Percentiles rank a stretch among this genome's conserved stretches.
Conservation (phyloP, 164 flowering plant species). For the Tinospora cordifolia region DNA sequence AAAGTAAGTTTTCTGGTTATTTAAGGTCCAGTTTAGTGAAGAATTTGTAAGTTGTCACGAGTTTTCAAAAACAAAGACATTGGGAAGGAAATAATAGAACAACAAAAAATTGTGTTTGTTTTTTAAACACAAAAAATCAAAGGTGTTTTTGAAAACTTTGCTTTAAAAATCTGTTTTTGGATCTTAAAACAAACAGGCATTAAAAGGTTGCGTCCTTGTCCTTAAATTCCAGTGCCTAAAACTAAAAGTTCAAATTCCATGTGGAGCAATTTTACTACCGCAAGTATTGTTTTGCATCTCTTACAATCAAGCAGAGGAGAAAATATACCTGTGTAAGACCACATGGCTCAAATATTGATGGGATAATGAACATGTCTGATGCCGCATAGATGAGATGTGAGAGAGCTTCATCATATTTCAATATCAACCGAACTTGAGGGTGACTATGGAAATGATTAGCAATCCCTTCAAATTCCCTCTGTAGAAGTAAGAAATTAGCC, state of each 20-base stretch:
- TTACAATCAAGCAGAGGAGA: neutral
- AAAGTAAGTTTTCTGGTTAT: neutral
- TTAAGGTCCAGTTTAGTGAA: neutral
- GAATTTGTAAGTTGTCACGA: too few species aligned
- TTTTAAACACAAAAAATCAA: too few species aligned
- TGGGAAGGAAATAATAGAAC: neutral
- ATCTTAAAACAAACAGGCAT: too few species aligned
- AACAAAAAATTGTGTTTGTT: neutral
- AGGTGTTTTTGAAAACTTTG: too few species aligned
- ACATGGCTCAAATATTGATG: conserved; percentile 97
- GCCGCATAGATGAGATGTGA: conserved; percentile 83
- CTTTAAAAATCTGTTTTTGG: too few species aligned
- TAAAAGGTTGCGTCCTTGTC: too few species aligned
- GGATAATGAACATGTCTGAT: conserved; percentile 87
- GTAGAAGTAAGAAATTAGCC: conserved; percentile 14
- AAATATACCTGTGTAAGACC: conserved; percentile 87
- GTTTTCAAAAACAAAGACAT: too few species aligned
- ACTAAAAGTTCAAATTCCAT: neutral
- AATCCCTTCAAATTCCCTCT: conserved; percentile 93
- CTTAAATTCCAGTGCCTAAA: neutral
- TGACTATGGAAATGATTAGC: conserved; percentile 62
- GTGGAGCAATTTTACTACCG: neutral
- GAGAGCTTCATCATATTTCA: conserved; percentile 87
- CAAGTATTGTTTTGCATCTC: neutral
- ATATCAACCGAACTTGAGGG: conserved; percentile 58